Evolutionary conservation across 352 stramenopile species (phyloP).

Genomic region (Pythium coloratum): DNA sequence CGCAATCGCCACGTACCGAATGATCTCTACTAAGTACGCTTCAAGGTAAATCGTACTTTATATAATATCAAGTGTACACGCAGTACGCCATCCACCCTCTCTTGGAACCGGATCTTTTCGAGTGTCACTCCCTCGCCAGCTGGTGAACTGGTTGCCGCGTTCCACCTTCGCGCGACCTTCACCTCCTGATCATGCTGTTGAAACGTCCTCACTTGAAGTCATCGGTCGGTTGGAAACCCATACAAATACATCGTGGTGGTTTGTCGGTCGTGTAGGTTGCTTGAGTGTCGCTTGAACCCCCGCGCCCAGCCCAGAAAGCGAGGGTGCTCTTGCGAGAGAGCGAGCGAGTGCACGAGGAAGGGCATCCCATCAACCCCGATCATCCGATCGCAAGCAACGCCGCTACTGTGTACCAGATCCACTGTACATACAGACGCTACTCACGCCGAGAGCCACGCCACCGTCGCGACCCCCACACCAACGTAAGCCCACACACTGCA

Average conservation of each 20-base stretch:
- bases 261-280: constrained; percentile 33
- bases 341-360: constrained; percentile 17
- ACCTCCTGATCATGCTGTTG: constrained; percentile 2
- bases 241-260: background rate
- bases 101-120: constrained; percentile 27
- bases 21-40: constrained; percentile 14
- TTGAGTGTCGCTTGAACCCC: constrained; percentile 9
- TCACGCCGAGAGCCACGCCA: background rate
- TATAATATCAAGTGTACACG: background rate
- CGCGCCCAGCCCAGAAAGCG: background rate
- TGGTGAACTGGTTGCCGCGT: constrained; percentile 14
- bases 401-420: background rate
- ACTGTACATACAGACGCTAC: constrained; percentile 7
- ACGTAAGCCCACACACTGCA: too few relatives aligned
- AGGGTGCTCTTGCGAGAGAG: constrained; percentile 2
- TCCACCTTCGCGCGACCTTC: constrained; percentile 26
- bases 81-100: background rate
- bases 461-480: background rate
- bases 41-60: constrained; percentile 16
- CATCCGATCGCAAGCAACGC: constrained; percentile 16
- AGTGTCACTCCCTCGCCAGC: constrained; percentile 22
- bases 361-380: constrained; percentile 8
- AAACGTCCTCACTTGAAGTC: constrained; percentile 21
- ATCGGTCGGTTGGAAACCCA: constrained; percentile 23
- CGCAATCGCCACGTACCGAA: background rate